A percentile compares a stretch with the other conserved stretches of the same genome.
Evolutionary conservation across 352 stramenopile species (phyloP).

Genomic region (Ophiocytium majus): DNA sequence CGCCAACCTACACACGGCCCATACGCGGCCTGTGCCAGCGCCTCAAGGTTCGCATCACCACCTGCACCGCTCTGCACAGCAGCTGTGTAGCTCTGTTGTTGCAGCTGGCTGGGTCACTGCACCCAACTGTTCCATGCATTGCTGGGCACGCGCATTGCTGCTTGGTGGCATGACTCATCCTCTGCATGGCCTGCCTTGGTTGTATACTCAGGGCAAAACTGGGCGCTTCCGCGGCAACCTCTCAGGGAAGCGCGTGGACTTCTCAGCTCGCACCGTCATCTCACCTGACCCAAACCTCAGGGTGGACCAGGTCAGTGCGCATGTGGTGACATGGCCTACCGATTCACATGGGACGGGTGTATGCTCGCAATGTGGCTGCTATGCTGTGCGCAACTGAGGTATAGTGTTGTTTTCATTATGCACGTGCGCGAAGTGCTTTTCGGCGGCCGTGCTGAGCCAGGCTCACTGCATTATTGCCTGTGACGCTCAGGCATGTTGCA

Average conservation of each 20-base stretch:
- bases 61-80: not conserved
- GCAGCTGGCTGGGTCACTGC: too few relatives aligned
- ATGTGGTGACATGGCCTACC: not conserved
- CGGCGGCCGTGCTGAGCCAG: not conserved
- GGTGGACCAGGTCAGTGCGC: conserved; percentile 77
- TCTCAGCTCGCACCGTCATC: conserved; percentile 98
- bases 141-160: too few relatives aligned
- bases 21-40: conserved; percentile 96
- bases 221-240: conserved; percentile 98
- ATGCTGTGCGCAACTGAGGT: too few relatives aligned
- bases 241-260: conserved; percentile 94
- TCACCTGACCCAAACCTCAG: conserved; percentile 96
- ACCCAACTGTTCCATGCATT: too few relatives aligned
- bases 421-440: not conserved
- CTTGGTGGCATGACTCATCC: too few relatives aligned
- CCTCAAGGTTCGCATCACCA: conserved; percentile 79
- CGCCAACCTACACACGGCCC: conserved; percentile 83
- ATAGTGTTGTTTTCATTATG: too few relatives aligned
- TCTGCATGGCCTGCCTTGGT: not conserved
- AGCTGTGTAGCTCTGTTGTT: too few relatives aligned
- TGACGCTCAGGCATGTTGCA: too few relatives aligned
- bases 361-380: too few relatives aligned
- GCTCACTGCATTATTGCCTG: too few relatives aligned
- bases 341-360: not conserved
- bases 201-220: conserved; percentile 73